phyloP scores from a whole-genome alignment of 495 filamentous ascomycete genomes.

The Neurospora sp. region DNA sequence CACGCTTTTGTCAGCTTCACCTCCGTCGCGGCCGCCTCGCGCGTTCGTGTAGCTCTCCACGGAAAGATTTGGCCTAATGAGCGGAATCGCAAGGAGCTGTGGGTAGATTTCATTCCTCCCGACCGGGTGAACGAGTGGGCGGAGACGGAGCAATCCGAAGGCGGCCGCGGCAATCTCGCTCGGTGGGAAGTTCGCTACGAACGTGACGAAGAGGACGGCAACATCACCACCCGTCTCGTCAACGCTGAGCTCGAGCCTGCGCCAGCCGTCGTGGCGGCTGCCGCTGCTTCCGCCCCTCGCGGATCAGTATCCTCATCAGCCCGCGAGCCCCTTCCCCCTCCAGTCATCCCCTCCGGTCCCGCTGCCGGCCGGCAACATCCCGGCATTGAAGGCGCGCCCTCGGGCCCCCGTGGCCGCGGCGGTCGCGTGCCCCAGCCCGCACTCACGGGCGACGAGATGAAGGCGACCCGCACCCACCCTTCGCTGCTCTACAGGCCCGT shows the following conservation, averaged over 20 bases:
- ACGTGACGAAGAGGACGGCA: slow-evolving; percentile 37
- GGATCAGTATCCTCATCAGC: neutral
- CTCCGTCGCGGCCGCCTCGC: slow-evolving; percentile 57
- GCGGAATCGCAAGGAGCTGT: slow-evolving; percentile 70
- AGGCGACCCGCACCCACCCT: slow-evolving; percentile 25
- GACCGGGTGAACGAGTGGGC: slow-evolving; percentile 68
- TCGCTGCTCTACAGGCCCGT: slow-evolving; percentile 38
- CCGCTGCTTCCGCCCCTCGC: neutral
- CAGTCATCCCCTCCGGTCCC: slow-evolving; percentile 29
- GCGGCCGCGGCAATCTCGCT: slow-evolving; percentile 35
- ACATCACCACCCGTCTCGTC: slow-evolving; percentile 40
- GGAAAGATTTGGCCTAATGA: slow-evolving; percentile 78
- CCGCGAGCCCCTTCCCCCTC: neutral
- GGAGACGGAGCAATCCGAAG: slow-evolving; percentile 48
- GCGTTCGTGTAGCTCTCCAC: slow-evolving; percentile 71
- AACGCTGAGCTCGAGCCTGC: slow-evolving; percentile 26
- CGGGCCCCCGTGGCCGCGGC: slow-evolving; percentile 27
- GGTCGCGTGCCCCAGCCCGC: slow-evolving; percentile 2
- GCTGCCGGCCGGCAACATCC: slow-evolving; percentile 17
- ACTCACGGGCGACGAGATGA: slow-evolving; percentile 1
- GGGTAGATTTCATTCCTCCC: slow-evolving; percentile 83
- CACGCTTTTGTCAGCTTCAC: slow-evolving; percentile 74
- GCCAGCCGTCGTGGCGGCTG: slow-evolving; percentile 9
- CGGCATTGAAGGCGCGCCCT: slow-evolving; percentile 32
- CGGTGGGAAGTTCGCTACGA: slow-evolving; percentile 49